Evolutionary conservation across 306 rosid genomes (phyloP), one percentile per base, ranked within the genome.

Genomic region (Cucumis melo): DNA sequence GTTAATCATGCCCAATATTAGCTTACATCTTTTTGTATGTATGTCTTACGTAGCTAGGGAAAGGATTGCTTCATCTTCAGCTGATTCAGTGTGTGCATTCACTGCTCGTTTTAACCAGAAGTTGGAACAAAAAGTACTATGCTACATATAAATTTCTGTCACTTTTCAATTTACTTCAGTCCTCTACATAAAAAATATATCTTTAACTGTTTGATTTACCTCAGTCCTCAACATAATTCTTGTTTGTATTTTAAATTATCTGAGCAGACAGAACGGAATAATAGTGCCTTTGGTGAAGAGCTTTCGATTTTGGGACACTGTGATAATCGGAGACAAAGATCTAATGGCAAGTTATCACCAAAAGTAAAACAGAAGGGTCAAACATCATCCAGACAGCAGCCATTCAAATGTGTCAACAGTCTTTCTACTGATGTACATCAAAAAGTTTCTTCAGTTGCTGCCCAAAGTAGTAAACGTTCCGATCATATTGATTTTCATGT

Each of bases 81-180:
- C 48, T 61, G 81, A 56, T 64, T 15, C 75, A 74, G 64, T n/a
- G 51, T 53, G 89, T 58, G 5, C 84, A 73, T 94, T 91, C 81
- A 46, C 83, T 38, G 39, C 91, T 73, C 17, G 11, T 57, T 84
- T 94, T 53, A 19, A n/a, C 72, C 72, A 76, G 80, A 87, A 85
- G 86, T 64, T 93, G 65, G 83, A 85, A 50, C 85, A 77, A 53
- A 66, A 85, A 75, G 98, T 94, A 89, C 78, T 85, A 78, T 73
- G 86, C 81, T 78, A 72, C 44, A 8, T 39, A 15, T 79, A 14
- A 64, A 65, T 80, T 21, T 3, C 51, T 78, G 23, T 79, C 78
- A 75, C 53, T 78, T 60, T 73, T 73, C 76, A 15, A 54, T 63
- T 74, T 73, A 21, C 58, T 56, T 66, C 55, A 73, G 56, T 80